Evolutionary conservation across 2,329 filamentous ascomycete genomes (phyloP), one percentile per base, ranked within the genome.

Genomic region (Venturia aucupariae): DNA sequence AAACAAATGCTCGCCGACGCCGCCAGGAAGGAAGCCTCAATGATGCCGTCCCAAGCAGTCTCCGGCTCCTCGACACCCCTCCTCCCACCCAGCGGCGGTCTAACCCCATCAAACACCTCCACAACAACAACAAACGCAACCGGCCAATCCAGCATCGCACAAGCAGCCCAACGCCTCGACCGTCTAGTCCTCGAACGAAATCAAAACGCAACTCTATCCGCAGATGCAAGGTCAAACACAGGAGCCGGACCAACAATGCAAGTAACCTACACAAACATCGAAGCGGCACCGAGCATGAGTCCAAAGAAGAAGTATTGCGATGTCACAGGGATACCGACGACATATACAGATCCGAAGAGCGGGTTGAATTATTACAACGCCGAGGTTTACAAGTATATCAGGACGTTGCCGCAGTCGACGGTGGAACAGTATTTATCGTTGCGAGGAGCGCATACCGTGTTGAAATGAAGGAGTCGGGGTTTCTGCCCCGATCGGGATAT

Each of bases 251-350:
- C 22, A 60, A 24, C 62, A 60, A 17, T 60, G 39, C 75, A 79
- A 38, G 89, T 89, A 39, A 97, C 94, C 0, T 99, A 97, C 75
- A 96, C 91, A 7, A 97, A 97, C 73, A 95, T 99, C 67, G 94
- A 97, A 75, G 92, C 90, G 60, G 93, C 94, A 3, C 94, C 94
- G 46, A 94, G 90, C 65, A 80, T 97, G 70, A 88, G 88, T 61
- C 89, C 91, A 69, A 85, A 90, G 72, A 92, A 88, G 76, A 90
- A 89, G 71, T 99, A 97, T 77, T 99, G 94, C 79, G 95, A 99
- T 75, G 84, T 99, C 70, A 99, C 94, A 0, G 95, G 94, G 1
- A 78, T 99, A 68, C 86, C 90, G n/a, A 90, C 92, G 38, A 88
- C 89, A 6, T 99, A 99, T 74, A 86, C 90, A 39, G 94, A 99